A percentile compares a stretch with the other conserved stretches of the same genome.
These are phyloP conservation scores for Lentinula novae-zelandiae DNA, from an alignment of 1,284 basidiomycete genomes.

Conservation along the genomic window DNA sequence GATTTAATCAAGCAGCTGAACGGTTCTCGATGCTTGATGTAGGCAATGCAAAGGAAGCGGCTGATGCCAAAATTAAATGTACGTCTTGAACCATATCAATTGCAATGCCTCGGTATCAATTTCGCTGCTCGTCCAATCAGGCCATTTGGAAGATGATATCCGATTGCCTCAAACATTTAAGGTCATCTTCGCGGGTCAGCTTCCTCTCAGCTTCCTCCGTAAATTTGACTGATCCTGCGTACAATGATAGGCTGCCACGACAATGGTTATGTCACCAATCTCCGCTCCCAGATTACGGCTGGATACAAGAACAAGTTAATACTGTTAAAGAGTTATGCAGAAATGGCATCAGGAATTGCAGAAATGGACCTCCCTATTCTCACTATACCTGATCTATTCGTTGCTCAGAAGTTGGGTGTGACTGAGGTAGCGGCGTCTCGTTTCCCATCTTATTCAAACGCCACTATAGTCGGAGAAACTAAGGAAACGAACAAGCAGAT, in stretches of 20 bases:
- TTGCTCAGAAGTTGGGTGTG: slow-evolving; percentile 40
- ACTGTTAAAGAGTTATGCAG: slow-evolving; percentile 59
- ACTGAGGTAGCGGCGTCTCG: slow-evolving; percentile 18
- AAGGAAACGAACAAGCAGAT: background rate
- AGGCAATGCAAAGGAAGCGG: slow-evolving; percentile 67
- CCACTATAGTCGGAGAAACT: background rate
- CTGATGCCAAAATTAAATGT: slow-evolving; percentile 74
- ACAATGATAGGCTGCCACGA: slow-evolving; percentile 58
- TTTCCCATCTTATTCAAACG: slow-evolving; percentile 1
- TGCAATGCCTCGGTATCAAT: slow-evolving; percentile 1
- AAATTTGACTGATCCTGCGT: background rate
- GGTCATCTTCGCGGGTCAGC: slow-evolving; percentile 58
- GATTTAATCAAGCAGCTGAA: slow-evolving; percentile 63
- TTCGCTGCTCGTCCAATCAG: slow-evolving; percentile 26
- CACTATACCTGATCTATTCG: slow-evolving; percentile 59
- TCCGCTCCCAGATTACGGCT: slow-evolving; percentile 62
- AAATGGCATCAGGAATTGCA: slow-evolving; percentile 56
- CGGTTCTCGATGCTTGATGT: slow-evolving; percentile 70
- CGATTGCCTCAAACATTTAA: slow-evolving; percentile 57
- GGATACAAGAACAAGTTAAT: slow-evolving; percentile 64
- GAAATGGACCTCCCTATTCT: slow-evolving; percentile 53
- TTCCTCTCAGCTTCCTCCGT: background rate
- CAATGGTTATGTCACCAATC: slow-evolving; percentile 63
- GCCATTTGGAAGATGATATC: slow-evolving; percentile 57
- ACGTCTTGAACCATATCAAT: slow-evolving; percentile 8